phyloP scores from a whole-genome alignment of 169 alveolate species.

The Plasmodium knowlesi region DNA sequence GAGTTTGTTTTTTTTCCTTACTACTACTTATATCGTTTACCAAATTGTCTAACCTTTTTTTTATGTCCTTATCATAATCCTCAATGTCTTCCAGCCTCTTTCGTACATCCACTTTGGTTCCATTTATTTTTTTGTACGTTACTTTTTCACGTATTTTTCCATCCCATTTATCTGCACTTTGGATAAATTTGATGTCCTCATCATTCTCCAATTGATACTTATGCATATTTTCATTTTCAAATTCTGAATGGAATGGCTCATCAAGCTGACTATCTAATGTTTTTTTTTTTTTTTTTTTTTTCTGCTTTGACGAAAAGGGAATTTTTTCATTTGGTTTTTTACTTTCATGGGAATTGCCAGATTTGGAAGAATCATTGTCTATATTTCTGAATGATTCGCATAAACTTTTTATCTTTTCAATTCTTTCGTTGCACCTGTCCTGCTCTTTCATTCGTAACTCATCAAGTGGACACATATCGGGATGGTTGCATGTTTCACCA shows the following conservation, averaged over 20 bases:
- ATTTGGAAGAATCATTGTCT: slow-evolving; percentile 34
- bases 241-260: not conserved
- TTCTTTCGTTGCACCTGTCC: not conserved
- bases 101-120: slow-evolving; percentile 9
- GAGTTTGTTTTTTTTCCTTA: not conserved
- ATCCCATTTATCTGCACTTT: not conserved
- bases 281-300: not conserved
- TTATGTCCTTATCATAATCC: slow-evolving; percentile 30
- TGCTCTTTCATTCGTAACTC: not conserved
- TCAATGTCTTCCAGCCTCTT: slow-evolving; percentile 14
- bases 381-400: slow-evolving; percentile 31
- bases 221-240: not conserved
- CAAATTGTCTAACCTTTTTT: slow-evolving; percentile 22
- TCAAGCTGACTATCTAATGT: not conserved
- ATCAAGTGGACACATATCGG: not conserved
- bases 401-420: slow-evolving; percentile 46
- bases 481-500: not conserved
- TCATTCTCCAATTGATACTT: not conserved
- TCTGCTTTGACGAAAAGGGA: not conserved
- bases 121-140: not conserved
- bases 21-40: slow-evolving; percentile 3
- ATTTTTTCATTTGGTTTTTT: not conserved
- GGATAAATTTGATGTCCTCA: not conserved
- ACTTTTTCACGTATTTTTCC: not conserved
- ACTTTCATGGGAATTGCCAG: not conserved